Evolutionary conservation across 2,329 filamentous ascomycete genomes (phyloP).

Genomic region (Cordyceps pruinosa): DNA sequence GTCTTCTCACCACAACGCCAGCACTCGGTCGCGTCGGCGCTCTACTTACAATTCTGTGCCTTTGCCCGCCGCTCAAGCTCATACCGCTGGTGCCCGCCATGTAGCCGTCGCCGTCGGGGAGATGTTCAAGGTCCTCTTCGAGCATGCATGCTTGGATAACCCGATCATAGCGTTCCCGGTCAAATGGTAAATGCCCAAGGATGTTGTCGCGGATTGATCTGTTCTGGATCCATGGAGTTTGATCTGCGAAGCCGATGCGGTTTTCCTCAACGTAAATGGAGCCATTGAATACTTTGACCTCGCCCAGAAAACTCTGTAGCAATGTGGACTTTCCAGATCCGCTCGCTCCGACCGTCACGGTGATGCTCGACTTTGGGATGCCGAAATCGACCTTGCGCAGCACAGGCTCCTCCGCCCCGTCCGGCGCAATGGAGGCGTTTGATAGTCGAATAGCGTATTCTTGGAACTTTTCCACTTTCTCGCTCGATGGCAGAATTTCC

Average conservation of each 20-base stretch:
- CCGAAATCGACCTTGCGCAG: neutral
- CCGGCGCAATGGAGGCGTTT: neutral
- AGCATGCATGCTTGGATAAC: neutral
- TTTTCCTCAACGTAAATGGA: neutral
- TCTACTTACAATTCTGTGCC: conserved; percentile 1
- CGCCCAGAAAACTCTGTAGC: neutral
- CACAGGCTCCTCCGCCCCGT: neutral
- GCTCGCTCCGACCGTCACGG: neutral
- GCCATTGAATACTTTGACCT: neutral
- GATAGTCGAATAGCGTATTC: neutral
- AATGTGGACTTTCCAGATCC: conserved; percentile 2
- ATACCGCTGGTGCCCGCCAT: neutral
- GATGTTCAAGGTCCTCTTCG: neutral
- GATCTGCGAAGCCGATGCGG: neutral
- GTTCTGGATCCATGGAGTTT: neutral
- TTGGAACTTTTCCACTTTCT: neutral
- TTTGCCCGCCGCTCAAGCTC: neutral
- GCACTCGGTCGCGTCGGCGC: too few relatives aligned
- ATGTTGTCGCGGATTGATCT: neutral
- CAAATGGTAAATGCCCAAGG: neutral
- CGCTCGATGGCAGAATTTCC: neutral
- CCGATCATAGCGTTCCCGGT: neutral
- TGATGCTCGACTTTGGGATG: neutral
- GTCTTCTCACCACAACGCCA: too few relatives aligned
- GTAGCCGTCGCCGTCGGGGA: neutral